Conservation (phyloP, 441 rosid genomes). For the Populus hybrid region DNA sequence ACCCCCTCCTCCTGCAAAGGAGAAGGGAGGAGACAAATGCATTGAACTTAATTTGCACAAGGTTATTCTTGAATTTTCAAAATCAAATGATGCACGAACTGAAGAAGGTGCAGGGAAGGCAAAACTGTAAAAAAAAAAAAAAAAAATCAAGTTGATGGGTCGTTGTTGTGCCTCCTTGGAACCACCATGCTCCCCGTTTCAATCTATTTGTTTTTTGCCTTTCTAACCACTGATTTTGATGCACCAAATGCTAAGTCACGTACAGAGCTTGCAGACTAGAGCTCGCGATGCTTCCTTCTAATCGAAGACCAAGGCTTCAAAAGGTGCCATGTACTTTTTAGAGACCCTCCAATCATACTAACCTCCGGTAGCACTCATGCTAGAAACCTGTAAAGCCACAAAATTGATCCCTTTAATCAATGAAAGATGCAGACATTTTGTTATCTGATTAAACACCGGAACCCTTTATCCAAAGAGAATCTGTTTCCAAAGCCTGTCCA, state of each 20-base stretch:
- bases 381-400: constrained; percentile 1
- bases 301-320: background rate
- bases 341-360: background rate
- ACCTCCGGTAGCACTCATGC: background rate
- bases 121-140: background rate
- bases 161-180: background rate
- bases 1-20: background rate
- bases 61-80: no score
- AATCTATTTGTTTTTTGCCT: no score
- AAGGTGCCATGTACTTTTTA: background rate
- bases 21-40: background rate
- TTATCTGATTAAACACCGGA: background rate
- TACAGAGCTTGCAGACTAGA: no score
- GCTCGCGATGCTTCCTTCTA: background rate
- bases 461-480: background rate
- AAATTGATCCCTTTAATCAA: background rate
- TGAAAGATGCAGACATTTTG: background rate
- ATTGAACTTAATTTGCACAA: background rate
- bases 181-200: background rate
- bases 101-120: background rate
- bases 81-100: background rate
- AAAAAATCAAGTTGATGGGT: background rate
- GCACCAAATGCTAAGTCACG: no score
- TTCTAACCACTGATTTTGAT: no score
- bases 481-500: background rate